Evolutionary conservation across 371 early-diverging fungal species (phyloP), one percentile per base, ranked within the genome.

Genomic region (Mortierella sp.): DNA sequence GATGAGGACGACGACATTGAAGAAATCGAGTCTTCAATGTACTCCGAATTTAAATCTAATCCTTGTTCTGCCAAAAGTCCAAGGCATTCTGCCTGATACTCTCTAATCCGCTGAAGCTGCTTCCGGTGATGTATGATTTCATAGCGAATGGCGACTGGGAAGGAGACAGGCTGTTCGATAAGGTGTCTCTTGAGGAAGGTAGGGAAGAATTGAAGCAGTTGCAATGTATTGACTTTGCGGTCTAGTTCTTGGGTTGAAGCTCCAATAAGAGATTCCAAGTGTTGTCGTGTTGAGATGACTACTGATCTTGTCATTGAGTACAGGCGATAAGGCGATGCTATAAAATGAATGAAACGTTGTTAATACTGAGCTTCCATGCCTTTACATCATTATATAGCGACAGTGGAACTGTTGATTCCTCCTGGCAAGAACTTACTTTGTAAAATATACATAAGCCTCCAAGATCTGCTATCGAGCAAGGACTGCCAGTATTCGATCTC

Each of bases 401-500:
- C n/a, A n/a, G n/a, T n/a, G n/a, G n/a, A n/a, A n/a, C n/a, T n/a
- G n/a, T n/a, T n/a, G n/a, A n/a, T 53, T 26, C 23, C 6, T 26
- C 17, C 17, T 9, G 9, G 15, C 53, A 63, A 26, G 15, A 8
- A 32, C 75, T 82, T 86, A 86, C 89, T 89, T 70, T 92, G 90
- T 17, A 93, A 59, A 32, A 89, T 85, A 66, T 93, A 92, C 58
- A 88, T 75, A 0, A 80, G 57, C 62, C 89, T 85, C 64, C 86
- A 78, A 0, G 80, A 28, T 3, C 76, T 68, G 31, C 85, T 89
- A 28, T 87, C 87, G 43, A 88, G 86, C 54, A 90, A 84, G 0
- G 85, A 80, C 55, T 88, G 86, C 95, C 95, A 94, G 66, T 93
- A 93, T 34, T 86, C 76, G 32, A 93, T 88, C 37, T 92, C 89